These are phyloP conservation scores for Cucurbita maxima DNA, from an alignment of 306 rosid species.

Conservation along the genomic window DNA sequence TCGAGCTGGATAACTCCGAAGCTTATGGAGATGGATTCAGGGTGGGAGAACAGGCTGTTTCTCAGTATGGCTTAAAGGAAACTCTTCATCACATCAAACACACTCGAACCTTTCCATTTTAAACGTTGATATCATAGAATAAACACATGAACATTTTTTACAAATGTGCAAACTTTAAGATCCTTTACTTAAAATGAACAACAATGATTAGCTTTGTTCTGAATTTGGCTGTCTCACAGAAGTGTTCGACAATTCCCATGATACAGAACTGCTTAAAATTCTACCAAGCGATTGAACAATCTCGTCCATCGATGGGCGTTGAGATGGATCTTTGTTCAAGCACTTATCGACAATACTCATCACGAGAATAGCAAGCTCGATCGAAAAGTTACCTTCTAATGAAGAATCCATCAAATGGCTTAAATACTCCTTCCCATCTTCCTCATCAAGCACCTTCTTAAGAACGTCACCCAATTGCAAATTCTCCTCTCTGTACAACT, in stretches of 20 bases:
- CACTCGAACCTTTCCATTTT: slow-evolving; percentile 52
- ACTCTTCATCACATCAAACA: slow-evolving; percentile 74
- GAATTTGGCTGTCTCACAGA: neutral
- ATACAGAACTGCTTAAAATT: slow-evolving; percentile 40
- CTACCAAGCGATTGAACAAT: slow-evolving; percentile 42
- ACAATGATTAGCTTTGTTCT: neutral
- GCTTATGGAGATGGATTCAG: slow-evolving; percentile 91
- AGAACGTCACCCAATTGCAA: slow-evolving; percentile 19
- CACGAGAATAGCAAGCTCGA: slow-evolving; percentile 38
- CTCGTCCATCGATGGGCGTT: slow-evolving; percentile 59
- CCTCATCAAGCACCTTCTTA: slow-evolving; percentile 14
- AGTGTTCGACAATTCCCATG: slow-evolving; percentile 43
- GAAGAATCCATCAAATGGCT: slow-evolving; percentile 43
- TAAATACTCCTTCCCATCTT: slow-evolving; percentile 26
- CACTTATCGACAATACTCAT: slow-evolving; percentile 30
- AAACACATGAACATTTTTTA: neutral
- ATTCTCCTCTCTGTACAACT: slow-evolving; percentile 23
- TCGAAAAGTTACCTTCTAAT: slow-evolving; percentile 34
- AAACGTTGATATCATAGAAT: neutral
- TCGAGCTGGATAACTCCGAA: slow-evolving; percentile 70
- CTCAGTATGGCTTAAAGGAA: slow-evolving; percentile 54
- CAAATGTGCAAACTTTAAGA: neutral
- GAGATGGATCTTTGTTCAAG: slow-evolving; percentile 40
- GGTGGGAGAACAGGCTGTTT: slow-evolving; percentile 52
- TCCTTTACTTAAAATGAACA: neutral